Evolutionary conservation across 2,329 filamentous ascomycete species (phyloP).

Genomic region (Fusarium guadeloupense): DNA sequence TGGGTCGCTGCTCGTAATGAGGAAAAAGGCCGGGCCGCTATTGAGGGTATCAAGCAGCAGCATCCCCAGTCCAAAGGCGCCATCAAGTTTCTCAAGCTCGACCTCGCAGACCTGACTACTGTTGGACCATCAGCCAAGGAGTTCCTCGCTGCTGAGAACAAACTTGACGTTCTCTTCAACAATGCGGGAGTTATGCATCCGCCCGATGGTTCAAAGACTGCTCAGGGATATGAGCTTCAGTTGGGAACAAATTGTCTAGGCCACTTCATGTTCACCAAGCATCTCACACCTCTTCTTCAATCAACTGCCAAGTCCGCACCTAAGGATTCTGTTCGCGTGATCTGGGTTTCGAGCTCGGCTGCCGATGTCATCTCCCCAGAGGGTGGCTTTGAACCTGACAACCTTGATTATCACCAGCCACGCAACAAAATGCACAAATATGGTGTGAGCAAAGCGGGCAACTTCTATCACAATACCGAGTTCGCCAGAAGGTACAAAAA

Average conservation of each 20-base stretch:
- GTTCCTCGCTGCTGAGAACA: conserved; percentile 45
- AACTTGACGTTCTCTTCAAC: conserved; percentile 55
- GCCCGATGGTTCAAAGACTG: conserved; percentile 52
- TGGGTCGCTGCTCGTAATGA: conserved; percentile 62
- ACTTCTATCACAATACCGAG: conserved; percentile 45
- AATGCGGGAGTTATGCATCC: conserved; percentile 57
- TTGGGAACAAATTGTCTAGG: conserved; percentile 54
- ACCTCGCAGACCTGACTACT: conserved; percentile 53
- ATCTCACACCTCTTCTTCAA: conserved; percentile 50
- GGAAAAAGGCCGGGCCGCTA: conserved; percentile 56
- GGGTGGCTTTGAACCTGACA: conserved; percentile 42
- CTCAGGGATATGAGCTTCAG: conserved; percentile 55
- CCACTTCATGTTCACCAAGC: conserved; percentile 52
- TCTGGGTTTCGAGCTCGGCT: conserved; percentile 48
- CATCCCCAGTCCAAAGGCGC: conserved; percentile 51
- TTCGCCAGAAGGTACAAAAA: conserved; percentile 42
- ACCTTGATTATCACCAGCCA: conserved; percentile 42
- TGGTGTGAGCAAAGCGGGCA: conserved; percentile 45
- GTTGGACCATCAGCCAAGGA: conserved; percentile 46
- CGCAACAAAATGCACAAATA: conserved; percentile 42
- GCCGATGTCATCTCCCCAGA: conserved; percentile 38
- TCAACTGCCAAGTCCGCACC: conserved; percentile 48
- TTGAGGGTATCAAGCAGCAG: conserved; percentile 53
- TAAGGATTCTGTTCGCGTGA: conserved; percentile 41
- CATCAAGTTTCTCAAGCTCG: conserved; percentile 57